phyloP scores from a whole-genome alignment of 352 stramenopile genomes.

The Pythium aristosporum region DNA sequence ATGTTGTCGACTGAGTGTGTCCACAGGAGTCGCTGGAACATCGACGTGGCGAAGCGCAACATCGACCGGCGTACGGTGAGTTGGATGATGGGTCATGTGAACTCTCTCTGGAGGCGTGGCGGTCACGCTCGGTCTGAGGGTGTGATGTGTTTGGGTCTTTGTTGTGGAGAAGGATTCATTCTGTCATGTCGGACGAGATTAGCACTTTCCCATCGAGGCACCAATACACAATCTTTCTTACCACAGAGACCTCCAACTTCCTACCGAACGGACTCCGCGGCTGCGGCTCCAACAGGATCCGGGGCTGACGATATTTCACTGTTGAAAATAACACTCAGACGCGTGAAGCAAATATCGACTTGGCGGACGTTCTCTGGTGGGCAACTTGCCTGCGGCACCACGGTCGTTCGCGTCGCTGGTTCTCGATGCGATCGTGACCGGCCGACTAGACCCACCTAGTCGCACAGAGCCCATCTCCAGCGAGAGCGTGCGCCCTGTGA shows the following conservation, averaged over 20 bases:
- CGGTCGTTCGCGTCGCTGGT: not conserved
- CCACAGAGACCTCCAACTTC: constrained; percentile 39
- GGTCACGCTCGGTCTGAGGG: constrained; percentile 16
- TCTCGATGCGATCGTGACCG: constrained; percentile 28
- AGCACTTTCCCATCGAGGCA: not conserved
- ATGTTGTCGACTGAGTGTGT: not conserved
- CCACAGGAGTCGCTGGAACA: not conserved
- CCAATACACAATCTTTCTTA: constrained; percentile 10
- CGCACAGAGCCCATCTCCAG: constrained; percentile 50
- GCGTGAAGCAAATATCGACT: not conserved
- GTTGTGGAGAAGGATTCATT: not conserved
- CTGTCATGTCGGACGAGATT: too few species aligned
- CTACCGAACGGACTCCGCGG: constrained; percentile 43
- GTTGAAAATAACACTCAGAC: not conserved
- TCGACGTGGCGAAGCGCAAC: constrained; percentile 3
- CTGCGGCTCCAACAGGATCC: constrained; percentile 35
- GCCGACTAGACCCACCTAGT: constrained; percentile 45
- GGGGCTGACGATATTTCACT: constrained; percentile 19
- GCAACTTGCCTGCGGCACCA: not conserved
- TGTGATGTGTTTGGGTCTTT: not conserved
- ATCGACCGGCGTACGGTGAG: constrained; percentile 10
- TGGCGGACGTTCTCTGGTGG: too few species aligned
- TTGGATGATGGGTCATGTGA: constrained; percentile 28
- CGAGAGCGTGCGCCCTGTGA: constrained; percentile 37
- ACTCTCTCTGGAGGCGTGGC: constrained; percentile 15